Evolutionary conservation across 148 eudicot species (phyloP).

Genomic region (Fallopia convolvulus): DNA sequence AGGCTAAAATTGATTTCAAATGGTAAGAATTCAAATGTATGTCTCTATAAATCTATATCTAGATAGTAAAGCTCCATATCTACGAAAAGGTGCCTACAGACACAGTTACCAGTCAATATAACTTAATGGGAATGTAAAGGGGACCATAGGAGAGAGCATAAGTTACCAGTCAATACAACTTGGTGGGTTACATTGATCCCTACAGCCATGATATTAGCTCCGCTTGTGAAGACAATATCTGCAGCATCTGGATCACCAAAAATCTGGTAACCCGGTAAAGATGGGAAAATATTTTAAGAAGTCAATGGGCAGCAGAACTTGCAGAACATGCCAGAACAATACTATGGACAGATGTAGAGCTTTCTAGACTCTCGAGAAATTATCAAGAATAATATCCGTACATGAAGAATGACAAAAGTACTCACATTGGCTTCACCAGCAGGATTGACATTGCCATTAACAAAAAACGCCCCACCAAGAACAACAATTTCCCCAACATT

Average conservation of each 20-base stretch:
- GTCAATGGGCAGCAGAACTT: background rate
- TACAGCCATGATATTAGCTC: slow-evolving; percentile 80
- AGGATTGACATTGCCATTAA: slow-evolving; percentile 95
- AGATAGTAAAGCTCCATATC: background rate
- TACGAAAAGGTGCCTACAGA: background rate
- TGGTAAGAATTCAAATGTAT: background rate
- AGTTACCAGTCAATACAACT: slow-evolving; percentile 66
- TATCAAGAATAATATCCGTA: background rate
- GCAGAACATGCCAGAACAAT: background rate
- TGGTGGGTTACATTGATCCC: slow-evolving; percentile 95
- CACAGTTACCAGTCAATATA: too few relatives aligned
- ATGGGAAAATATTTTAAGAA: slow-evolving; percentile 8
- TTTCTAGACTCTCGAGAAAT: background rate
- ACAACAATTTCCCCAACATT: slow-evolving; percentile 65
- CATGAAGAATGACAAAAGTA: slow-evolving; percentile 2
- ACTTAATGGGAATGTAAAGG: too few relatives aligned
- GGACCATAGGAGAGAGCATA: background rate
- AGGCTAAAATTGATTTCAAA: background rate
- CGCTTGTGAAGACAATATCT: slow-evolving; percentile 85
- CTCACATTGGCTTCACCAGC: slow-evolving; percentile 97
- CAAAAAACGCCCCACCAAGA: slow-evolving; percentile 94
- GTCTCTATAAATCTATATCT: background rate
- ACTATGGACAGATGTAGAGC: background rate
- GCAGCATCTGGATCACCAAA: slow-evolving; percentile 98
- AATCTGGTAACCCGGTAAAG: slow-evolving; percentile 38